phyloP scores from a whole-genome alignment of 306 rosid species.

The Dryas octopetala region DNA sequence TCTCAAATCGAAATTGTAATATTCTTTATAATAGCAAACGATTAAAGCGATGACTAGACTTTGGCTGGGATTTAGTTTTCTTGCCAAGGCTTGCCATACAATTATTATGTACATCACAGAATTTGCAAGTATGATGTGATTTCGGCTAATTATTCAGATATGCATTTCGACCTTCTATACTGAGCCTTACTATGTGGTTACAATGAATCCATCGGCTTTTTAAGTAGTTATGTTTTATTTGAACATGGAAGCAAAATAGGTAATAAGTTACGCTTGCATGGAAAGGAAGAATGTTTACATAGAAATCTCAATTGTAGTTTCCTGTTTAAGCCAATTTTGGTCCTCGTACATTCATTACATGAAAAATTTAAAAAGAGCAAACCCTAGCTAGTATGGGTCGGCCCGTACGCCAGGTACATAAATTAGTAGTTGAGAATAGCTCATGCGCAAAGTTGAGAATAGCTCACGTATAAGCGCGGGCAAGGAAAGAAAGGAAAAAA shows the following conservation, averaged over 20 bases:
- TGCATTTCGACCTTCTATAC: constrained; percentile 31
- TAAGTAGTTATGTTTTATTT: constrained; percentile 22
- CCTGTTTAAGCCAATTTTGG: background rate
- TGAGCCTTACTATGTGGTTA: constrained; percentile 12
- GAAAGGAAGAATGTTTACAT: background rate
- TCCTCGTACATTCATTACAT: too few relatives aligned
- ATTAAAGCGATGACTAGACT: constrained; percentile 20
- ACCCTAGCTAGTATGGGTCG: background rate
- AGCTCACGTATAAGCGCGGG: too few relatives aligned
- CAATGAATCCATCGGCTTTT: constrained; percentile 29
- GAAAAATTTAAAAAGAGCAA: too few relatives aligned
- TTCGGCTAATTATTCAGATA: constrained; percentile 17
- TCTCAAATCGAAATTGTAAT: constrained; percentile 29
- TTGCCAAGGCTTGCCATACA: background rate
- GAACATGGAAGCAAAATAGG: constrained; percentile 26
- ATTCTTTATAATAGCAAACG: constrained; percentile 11
- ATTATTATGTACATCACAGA: constrained; percentile 7
- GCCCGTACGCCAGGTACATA: too few relatives aligned
- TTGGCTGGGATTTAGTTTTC: constrained; percentile 11
- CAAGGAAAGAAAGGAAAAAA: too few relatives aligned
- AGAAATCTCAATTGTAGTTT: background rate
- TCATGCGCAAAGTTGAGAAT: too few relatives aligned
- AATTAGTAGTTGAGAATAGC: too few relatives aligned
- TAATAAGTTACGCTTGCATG: constrained; percentile 2
- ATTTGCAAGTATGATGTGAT: background rate